Percentiles rank a stretch among this genome's conserved stretches.
These are phyloP conservation scores for Podospora sp. DNA, from an alignment of 495 filamentous ascomycete species.

Conservation along the genomic window DNA sequence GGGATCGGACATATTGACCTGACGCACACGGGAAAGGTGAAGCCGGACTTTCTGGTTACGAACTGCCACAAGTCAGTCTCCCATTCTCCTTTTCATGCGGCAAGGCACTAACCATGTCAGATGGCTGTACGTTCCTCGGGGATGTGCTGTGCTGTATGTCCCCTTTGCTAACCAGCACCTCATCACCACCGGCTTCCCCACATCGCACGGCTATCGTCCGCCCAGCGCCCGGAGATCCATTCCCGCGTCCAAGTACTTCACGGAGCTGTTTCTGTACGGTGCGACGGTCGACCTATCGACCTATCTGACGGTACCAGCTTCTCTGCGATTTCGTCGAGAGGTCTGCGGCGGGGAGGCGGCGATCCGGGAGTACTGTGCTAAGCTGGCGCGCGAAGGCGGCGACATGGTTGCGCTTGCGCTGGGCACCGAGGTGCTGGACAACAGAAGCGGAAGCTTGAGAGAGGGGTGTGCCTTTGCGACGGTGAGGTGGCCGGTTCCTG, in stretches of 20 bases:
- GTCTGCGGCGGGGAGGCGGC: constrained; percentile 73
- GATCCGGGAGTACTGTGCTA: constrained; percentile 60
- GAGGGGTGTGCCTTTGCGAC: constrained; percentile 57
- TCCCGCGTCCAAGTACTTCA: constrained; percentile 48
- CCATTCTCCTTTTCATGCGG: neutral
- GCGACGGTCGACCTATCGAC: constrained; percentile 71
- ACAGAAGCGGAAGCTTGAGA: constrained; percentile 43
- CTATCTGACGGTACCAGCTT: constrained; percentile 66
- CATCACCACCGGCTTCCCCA: constrained; percentile 71
- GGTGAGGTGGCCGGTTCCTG: constrained; percentile 65
- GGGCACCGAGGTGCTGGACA: constrained; percentile 69
- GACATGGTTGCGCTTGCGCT: constrained; percentile 58
- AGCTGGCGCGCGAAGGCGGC: constrained; percentile 60
- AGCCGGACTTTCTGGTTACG: constrained; percentile 74
- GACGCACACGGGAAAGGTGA: constrained; percentile 55
- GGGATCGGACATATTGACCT: constrained; percentile 71
- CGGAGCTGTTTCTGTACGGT: constrained; percentile 67
- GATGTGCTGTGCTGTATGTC: constrained; percentile 74
- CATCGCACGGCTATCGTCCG: constrained; percentile 56
- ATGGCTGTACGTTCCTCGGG: constrained; percentile 80
- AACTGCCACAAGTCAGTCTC: constrained; percentile 68
- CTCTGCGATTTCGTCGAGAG: constrained; percentile 62
- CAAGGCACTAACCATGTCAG: neutral
- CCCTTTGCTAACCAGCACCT: constrained; percentile 68
- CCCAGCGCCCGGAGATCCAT: constrained; percentile 20